Evolutionary conservation across 495 filamentous ascomycete genomes (phyloP).

Genomic region (Xylaria longipes): DNA sequence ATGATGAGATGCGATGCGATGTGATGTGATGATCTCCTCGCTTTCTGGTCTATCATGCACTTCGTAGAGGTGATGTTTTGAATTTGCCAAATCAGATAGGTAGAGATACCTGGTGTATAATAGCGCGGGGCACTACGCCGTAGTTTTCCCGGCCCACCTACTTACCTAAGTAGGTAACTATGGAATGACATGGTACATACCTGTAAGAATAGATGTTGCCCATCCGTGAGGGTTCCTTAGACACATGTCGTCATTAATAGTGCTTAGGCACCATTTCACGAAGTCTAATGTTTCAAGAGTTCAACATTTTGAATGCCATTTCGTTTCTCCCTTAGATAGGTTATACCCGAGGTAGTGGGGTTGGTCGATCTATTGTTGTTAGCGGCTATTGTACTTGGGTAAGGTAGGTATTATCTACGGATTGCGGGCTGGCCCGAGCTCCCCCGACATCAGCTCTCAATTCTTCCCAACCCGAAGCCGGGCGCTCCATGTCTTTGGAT

Average conservation of each 20-base stretch:
- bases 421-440: constrained; percentile 16
- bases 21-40: neutral
- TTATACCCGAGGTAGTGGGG: neutral
- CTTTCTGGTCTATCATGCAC: neutral
- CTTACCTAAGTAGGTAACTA: neutral
- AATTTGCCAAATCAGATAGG: constrained; percentile 1
- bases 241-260: neutral
- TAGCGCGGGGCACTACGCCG: constrained; percentile 11
- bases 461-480: neutral
- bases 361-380: neutral
- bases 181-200: neutral
- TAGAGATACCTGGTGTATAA: neutral
- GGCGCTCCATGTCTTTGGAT: neutral
- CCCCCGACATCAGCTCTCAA: constrained; percentile 2
- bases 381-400: neutral
- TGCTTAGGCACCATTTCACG: neutral
- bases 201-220: neutral
- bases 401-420: too few species aligned
- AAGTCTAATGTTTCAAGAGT: neutral
- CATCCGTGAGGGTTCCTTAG: neutral
- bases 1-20: constrained; percentile 49
- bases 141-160: constrained; percentile 10
- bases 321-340: neutral
- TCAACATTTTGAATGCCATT: neutral
- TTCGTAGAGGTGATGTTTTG: constrained; percentile 12